Conservation (phyloP, 495 filamentous ascomycete genomes). For the Baudoinia panamericana region DNA sequence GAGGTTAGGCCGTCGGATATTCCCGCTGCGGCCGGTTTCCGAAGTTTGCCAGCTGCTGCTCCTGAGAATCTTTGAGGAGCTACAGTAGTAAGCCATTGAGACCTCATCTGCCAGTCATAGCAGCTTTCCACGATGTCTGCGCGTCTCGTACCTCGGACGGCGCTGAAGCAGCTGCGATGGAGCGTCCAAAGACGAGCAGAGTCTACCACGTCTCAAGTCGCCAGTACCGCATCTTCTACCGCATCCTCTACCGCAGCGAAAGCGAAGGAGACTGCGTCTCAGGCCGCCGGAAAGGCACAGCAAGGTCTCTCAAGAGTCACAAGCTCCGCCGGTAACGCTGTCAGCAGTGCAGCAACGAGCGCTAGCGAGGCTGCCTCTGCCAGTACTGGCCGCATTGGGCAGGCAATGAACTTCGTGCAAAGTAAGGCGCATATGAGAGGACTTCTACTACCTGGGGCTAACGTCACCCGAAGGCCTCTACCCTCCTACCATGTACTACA, state of each 20-base stretch:
- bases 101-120: no score
- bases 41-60: no score
- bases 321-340: conserved; percentile 62
- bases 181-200: conserved; percentile 12
- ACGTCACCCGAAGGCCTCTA: conserved; percentile 50
- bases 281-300: conserved; percentile 60
- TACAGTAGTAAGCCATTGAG: conserved; percentile 14
- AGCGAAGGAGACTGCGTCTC: conserved; percentile 50
- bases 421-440: conserved; percentile 43
- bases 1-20: no score
- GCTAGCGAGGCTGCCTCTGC: conserved; percentile 52
- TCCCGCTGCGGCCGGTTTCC: no score
- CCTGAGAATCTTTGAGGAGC: conserved; percentile 11
- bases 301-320: conserved; percentile 76
- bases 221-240: conserved; percentile 42
- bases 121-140: conserved; percentile 15
- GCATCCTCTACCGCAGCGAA: conserved; percentile 45
- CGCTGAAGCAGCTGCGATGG: conserved; percentile 13
- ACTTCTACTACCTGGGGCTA: conserved; percentile 1
- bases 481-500: conserved; percentile 81
- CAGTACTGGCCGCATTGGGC: conserved; percentile 75
- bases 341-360: conserved; percentile 55
- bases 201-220: conserved; percentile 54
- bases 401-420: conserved; percentile 66
- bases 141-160: conserved; percentile 9